These are phyloP conservation scores for Puccinia coronata DNA, from an alignment of 1,284 basidiomycete species.

Conservation along the genomic window DNA sequence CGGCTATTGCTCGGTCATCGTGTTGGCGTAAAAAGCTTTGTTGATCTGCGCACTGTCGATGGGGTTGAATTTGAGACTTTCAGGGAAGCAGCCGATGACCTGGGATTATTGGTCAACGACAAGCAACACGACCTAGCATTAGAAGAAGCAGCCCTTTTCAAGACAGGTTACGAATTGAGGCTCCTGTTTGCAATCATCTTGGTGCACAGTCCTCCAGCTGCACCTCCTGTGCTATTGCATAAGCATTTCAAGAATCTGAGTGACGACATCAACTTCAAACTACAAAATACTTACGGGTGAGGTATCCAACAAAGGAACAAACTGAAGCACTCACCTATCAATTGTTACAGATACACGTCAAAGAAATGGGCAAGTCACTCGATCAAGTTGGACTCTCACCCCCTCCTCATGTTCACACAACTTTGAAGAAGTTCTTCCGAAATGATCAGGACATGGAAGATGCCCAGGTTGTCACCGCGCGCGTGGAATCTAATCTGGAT, in stretches of 20 bases:
- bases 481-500: too few species aligned
- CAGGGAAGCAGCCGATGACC: conserved; percentile 1
- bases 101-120: background rate
- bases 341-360: too few species aligned
- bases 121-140: background rate
- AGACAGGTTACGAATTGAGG: background rate
- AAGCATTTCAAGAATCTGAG: background rate
- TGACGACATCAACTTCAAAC: background rate
- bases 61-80: background rate
- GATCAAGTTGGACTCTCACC: too few species aligned
- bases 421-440: too few species aligned
- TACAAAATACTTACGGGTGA: background rate
- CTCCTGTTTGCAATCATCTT: conserved; percentile 55
- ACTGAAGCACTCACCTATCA: too few species aligned
- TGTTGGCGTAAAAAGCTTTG: background rate
- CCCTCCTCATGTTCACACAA: too few species aligned
- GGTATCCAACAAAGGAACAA: background rate
- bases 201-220: conserved; percentile 27
- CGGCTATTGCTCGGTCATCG: conserved; percentile 56
- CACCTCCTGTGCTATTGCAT: background rate
- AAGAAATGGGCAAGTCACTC: too few species aligned
- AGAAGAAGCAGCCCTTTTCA: conserved; percentile 47
- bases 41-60: background rate
- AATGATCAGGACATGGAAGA: too few species aligned
- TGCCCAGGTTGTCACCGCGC: too few species aligned